Conservation (phyloP, 225 moss, liverwort and hornwort species). For the Physcomitrium patens region DNA sequence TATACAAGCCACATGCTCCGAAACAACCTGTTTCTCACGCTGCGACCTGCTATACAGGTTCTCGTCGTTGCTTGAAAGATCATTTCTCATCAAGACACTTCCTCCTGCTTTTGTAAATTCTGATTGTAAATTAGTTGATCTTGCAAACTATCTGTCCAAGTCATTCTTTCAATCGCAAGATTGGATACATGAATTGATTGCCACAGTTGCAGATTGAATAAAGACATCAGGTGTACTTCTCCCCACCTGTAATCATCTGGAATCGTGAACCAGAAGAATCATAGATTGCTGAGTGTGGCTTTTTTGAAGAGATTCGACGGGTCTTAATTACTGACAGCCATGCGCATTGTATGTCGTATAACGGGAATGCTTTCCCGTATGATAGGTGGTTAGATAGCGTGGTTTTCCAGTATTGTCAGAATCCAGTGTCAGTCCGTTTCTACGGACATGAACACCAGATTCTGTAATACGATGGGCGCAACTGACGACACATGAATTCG, state of each 20-base stretch:
- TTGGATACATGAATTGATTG: slow-evolving; percentile 8
- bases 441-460: slow-evolving; percentile 31
- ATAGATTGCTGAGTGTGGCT: slow-evolving; percentile 17
- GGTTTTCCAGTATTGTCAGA: slow-evolving; percentile 38
- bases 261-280: slow-evolving; percentile 15
- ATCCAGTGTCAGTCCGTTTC: slow-evolving; percentile 34
- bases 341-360: slow-evolving; percentile 18
- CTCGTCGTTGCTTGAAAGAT: not conserved
- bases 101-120: not conserved
- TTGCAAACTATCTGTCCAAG: slow-evolving; percentile 3
- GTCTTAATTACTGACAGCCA: slow-evolving; percentile 12
- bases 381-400: slow-evolving; percentile 31
- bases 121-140: not conserved
- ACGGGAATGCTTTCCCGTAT: slow-evolving; percentile 27
- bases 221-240: slow-evolving; percentile 19
- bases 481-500: slow-evolving; percentile 7
- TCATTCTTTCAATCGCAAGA: not conserved
- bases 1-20: not conserved
- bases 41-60: slow-evolving; percentile 15
- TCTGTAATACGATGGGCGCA: slow-evolving; percentile 22
- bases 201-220: slow-evolving; percentile 5
- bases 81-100: slow-evolving; percentile 10
- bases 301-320: slow-evolving; percentile 19
- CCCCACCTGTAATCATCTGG: slow-evolving; percentile 20
- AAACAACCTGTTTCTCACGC: not conserved